Conservation (phyloP, 176 grass and related monocot genomes). For the Carex cristatella region DNA sequence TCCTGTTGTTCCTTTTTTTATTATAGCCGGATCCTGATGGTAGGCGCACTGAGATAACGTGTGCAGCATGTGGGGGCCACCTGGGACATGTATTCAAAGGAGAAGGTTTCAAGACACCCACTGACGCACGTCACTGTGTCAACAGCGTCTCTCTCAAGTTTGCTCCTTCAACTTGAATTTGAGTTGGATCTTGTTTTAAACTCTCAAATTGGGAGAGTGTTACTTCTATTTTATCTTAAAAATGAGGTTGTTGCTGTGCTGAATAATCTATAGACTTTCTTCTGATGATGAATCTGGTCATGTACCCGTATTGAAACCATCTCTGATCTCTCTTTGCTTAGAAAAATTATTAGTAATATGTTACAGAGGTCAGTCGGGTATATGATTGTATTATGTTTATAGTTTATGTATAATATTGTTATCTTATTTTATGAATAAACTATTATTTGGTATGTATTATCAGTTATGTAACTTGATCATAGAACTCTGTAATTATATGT, state of each 20-base stretch:
- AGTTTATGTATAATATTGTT: background rate
- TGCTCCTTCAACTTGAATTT: constrained; percentile 27
- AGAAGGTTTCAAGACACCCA: constrained; percentile 86
- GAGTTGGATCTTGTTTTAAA: background rate
- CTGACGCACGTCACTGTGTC: constrained; percentile 82
- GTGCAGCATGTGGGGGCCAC: constrained; percentile 69
- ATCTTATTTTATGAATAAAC: background rate
- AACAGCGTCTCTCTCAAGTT: constrained; percentile 85
- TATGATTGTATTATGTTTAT: background rate
- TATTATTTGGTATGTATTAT: background rate
- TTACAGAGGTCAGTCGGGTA: background rate
- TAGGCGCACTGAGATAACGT: constrained; percentile 66
- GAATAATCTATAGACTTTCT: background rate
- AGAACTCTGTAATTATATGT: background rate
- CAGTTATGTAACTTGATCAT: background rate
- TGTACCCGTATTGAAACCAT: background rate
- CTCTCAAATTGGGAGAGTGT: background rate
- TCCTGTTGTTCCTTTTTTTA: background rate
- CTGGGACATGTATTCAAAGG: constrained; percentile 87
- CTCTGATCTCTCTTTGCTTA: background rate
- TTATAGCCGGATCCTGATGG: constrained; percentile 66
- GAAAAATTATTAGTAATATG: background rate
- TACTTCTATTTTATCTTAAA: constrained; percentile 1
- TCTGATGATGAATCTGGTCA: background rate
- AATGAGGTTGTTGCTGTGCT: background rate